Evolutionary conservation across 352 stramenopile genomes (phyloP).

Genomic region (Pythium apleroticum): DNA sequence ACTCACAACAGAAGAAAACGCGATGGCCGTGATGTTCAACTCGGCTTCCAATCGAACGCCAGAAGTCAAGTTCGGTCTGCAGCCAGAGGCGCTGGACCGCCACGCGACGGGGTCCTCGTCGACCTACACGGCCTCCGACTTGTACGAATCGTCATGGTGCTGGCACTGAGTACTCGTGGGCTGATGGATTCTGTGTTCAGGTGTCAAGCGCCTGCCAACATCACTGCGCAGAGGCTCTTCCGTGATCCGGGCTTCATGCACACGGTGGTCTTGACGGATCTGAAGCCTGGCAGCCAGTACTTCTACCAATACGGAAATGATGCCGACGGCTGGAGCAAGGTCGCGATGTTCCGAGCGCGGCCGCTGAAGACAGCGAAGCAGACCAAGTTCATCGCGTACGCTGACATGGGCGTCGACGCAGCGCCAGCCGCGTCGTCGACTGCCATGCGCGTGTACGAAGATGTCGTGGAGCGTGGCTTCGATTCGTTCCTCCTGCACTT

Average conservation of each 20-base stretch:
- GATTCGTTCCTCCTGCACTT: constrained; percentile 78
- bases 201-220: constrained; percentile 57
- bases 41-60: constrained; percentile 52
- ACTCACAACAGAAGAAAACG: constrained; percentile 44
- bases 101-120: constrained; percentile 40
- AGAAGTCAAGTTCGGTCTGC: constrained; percentile 42
- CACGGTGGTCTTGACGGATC: constrained; percentile 48
- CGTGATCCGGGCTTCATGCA: constrained; percentile 68
- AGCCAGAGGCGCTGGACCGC: constrained; percentile 24
- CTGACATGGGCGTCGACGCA: constrained; percentile 54
- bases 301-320: constrained; percentile 70
- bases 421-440: constrained; percentile 55
- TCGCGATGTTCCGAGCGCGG: constrained; percentile 45
- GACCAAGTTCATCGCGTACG: constrained; percentile 62
- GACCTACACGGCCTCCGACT: constrained; percentile 55
- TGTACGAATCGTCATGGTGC: constrained; percentile 30
- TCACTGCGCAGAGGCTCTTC: constrained; percentile 39
- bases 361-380: constrained; percentile 26
- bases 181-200: constrained; percentile 22
- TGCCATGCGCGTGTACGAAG: constrained; percentile 49
- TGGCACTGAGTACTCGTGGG: too few relatives aligned
- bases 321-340: constrained; percentile 43
- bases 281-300: constrained; percentile 45
- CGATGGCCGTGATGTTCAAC: constrained; percentile 77
- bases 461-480: constrained; percentile 54